phyloP scores from a whole-genome alignment of 495 filamentous ascomycete genomes.

The Pyrenula aspistea region DNA sequence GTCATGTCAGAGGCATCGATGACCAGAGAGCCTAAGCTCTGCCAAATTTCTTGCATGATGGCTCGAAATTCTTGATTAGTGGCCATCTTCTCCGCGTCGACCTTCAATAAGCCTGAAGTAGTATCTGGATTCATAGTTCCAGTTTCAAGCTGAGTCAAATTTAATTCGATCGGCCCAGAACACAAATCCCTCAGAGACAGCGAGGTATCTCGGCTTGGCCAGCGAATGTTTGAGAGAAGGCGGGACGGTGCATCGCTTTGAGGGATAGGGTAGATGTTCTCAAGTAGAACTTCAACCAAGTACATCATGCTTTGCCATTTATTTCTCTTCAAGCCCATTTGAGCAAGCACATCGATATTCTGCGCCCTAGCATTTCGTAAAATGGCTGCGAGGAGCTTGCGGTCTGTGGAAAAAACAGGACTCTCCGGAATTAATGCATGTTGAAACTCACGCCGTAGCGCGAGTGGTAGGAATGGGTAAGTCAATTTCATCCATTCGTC shows the following conservation, averaged over 20 bases:
- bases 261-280: constrained; percentile 14
- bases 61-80: background rate
- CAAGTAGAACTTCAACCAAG: constrained; percentile 27
- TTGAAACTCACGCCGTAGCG: background rate
- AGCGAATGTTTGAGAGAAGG: constrained; percentile 13
- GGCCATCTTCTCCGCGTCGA: background rate
- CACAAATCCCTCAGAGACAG: constrained; percentile 2
- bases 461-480: background rate
- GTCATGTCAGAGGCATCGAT: constrained; percentile 33
- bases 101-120: background rate
- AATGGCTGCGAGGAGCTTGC: background rate
- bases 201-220: background rate
- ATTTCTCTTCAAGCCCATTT: constrained; percentile 29
- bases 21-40: constrained; percentile 40
- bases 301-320: constrained; percentile 31
- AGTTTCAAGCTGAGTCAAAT: background rate
- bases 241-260: constrained; percentile 4
- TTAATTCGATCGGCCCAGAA: background rate
- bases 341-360: constrained; percentile 22
- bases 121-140: background rate
- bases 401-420: background rate
- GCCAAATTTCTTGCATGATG: constrained; percentile 27
- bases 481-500: background rate
- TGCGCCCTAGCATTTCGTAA: constrained; percentile 4
- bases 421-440: background rate